These are phyloP conservation scores for Zymoseptoria brevis DNA, from an alignment of 2,329 filamentous ascomycete genomes.

Conservation along the genomic window DNA sequence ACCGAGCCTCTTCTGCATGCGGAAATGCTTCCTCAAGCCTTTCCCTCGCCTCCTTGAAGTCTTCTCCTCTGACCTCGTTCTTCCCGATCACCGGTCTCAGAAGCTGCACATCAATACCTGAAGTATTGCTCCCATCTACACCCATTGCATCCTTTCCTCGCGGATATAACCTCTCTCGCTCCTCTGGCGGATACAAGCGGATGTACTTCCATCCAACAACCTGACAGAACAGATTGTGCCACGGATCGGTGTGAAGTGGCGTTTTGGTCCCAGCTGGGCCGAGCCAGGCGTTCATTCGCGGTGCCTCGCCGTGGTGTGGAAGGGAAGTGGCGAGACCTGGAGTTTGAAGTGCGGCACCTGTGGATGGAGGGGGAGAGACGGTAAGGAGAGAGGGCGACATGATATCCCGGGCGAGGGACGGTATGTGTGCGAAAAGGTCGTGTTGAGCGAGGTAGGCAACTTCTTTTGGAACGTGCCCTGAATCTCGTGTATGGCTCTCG, in stretches of 20 bases:
- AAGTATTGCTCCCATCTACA: conserved; percentile 91
- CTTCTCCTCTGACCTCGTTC: conserved; percentile 2
- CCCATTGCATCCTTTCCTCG: conserved; percentile 54
- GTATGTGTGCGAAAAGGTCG: conserved; percentile 76
- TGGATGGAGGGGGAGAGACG: conserved; percentile 53
- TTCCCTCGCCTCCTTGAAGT: conserved; percentile 14
- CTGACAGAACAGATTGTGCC: conserved; percentile 86
- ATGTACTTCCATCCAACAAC: conserved; percentile 87
- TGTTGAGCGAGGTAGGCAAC: conserved; percentile 88
- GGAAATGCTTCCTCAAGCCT: conserved; percentile 37
- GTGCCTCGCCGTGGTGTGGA: conserved; percentile 38
- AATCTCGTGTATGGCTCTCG: neutral
- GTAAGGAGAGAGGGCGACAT: conserved; percentile 78
- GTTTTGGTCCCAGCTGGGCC: conserved; percentile 83
- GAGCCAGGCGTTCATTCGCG: conserved; percentile 84
- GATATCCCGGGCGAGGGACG: conserved; percentile 67
- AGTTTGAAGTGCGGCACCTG: conserved; percentile 13
- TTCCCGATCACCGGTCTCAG: conserved; percentile 4
- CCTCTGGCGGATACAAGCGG: conserved; percentile 68
- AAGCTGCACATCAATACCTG: conserved; percentile 56
- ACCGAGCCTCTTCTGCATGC: conserved; percentile 53
- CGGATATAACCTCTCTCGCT: conserved; percentile 53
- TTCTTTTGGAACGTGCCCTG: conserved; percentile 6
- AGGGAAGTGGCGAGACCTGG: conserved; percentile 10
- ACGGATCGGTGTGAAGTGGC: conserved; percentile 85